Conservation (phyloP, 176 grass and related monocot species). For the Paspalum notatum region DNA sequence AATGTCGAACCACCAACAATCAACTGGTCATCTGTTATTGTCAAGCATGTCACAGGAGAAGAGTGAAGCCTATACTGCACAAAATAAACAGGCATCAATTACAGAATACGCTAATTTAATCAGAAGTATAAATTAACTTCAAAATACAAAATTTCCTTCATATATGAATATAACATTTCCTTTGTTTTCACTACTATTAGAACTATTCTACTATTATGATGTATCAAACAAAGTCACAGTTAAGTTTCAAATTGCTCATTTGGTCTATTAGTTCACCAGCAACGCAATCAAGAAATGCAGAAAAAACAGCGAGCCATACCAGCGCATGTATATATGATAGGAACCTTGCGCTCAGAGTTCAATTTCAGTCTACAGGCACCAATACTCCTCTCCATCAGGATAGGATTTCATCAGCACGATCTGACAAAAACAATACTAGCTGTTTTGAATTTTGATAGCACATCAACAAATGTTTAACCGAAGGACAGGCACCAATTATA, state of each 20-base stretch:
- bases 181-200: not conserved
- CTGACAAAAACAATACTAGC: no score
- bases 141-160: not conserved
- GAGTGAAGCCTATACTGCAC: slow-evolving; percentile 70
- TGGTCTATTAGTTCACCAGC: no score
- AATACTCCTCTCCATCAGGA: no score
- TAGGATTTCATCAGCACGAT: no score
- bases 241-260: not conserved
- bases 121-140: not conserved
- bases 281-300: no score
- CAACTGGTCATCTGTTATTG: slow-evolving; percentile 78
- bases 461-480: no score
- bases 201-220: not conserved
- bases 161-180: not conserved
- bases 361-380: no score
- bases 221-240: not conserved
- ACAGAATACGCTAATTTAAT: not conserved
- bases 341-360: no score
- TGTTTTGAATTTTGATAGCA: no score
- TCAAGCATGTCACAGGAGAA: slow-evolving; percentile 81
- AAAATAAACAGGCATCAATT: slow-evolving; percentile 34
- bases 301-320: no score
- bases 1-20: slow-evolving; percentile 88
- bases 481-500: no score
- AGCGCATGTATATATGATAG: no score